A percentile compares a stretch with the other conserved stretches of the same genome.
Evolutionary conservation across 176 grass and related monocot genomes (phyloP).

Genomic region (Dendrocalamus sinicus): DNA sequence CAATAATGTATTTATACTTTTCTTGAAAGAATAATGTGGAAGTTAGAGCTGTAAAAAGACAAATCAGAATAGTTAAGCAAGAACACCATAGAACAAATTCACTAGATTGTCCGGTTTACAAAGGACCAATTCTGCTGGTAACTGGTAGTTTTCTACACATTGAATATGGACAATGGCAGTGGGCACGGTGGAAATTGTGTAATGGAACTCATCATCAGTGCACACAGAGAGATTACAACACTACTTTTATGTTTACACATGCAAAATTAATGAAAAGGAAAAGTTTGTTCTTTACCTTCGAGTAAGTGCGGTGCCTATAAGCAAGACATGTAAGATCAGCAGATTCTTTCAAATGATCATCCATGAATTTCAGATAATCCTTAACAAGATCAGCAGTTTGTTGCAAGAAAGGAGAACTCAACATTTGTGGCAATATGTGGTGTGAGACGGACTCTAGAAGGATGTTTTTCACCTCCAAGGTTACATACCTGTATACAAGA

Average conservation of each 20-base stretch:
- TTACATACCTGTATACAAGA: slow-evolving; percentile 72
- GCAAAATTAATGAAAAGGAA: background rate
- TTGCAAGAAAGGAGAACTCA: slow-evolving; percentile 71
- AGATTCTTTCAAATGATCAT: slow-evolving; percentile 97
- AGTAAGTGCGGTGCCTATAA: slow-evolving; percentile 87
- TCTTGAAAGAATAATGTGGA: background rate
- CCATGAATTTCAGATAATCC: slow-evolving; percentile 95
- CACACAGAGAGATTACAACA: slow-evolving; percentile 14
- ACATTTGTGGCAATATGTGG: slow-evolving; percentile 87
- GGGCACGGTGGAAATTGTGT: background rate
- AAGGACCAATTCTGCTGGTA: background rate
- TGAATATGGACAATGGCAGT: background rate
- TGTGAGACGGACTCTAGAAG: slow-evolving; percentile 82
- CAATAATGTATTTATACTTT: background rate
- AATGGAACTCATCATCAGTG: background rate
- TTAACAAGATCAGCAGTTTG: slow-evolving; percentile 78
- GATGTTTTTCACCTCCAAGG: slow-evolving; percentile 97
- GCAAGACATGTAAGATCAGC: slow-evolving; percentile 94
- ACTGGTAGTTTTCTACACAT: slow-evolving; percentile 8
- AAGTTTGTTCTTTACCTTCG: slow-evolving; percentile 55
- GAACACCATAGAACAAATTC: background rate
- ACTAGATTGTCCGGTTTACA: slow-evolving; percentile 3
- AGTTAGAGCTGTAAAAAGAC: background rate
- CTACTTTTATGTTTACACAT: slow-evolving; percentile 20
- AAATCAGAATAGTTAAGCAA: background rate